Conservation (phyloP, 345 rosid species). For the Eucalyptus caleyi region DNA sequence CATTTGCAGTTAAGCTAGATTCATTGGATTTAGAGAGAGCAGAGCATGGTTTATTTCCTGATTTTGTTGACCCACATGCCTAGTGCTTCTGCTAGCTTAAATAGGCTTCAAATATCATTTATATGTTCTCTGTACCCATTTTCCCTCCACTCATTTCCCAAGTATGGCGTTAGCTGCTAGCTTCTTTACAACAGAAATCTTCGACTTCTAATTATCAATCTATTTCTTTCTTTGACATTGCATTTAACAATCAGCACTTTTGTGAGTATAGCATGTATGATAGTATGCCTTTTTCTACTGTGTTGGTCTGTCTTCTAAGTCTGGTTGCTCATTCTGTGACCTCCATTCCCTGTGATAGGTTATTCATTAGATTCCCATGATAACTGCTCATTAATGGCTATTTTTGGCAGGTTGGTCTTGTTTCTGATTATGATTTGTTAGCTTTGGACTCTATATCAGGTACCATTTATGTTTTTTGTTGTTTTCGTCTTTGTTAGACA, state of each 20-base stretch:
- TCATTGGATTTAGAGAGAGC: not conserved
- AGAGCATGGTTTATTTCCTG: not conserved
- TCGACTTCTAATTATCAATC: not conserved
- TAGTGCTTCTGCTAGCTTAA: not conserved
- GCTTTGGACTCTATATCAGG: constrained; percentile 95
- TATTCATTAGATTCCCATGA: not conserved
- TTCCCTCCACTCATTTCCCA: not conserved
- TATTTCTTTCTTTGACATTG: not conserved
- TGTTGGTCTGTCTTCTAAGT: not conserved
- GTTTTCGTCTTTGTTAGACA: not conserved
- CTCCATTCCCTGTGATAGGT: not conserved
- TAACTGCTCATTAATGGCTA: not conserved
- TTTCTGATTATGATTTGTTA: constrained; percentile 88
- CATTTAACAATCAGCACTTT: not conserved
- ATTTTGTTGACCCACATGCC: not conserved
- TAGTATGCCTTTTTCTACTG: not conserved
- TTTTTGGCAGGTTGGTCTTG: constrained; percentile 81
- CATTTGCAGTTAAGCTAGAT: not conserved
- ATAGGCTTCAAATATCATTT: not conserved
- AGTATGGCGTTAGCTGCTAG: not conserved
- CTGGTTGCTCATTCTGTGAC: not conserved
- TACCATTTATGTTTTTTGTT: not conserved
- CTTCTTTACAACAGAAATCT: not conserved
- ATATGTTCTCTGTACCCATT: not conserved
- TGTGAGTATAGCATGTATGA: not conserved